These are phyloP conservation scores for Echites panduratus DNA, from an alignment of 257 asterid species.

Conservation along the genomic window DNA sequence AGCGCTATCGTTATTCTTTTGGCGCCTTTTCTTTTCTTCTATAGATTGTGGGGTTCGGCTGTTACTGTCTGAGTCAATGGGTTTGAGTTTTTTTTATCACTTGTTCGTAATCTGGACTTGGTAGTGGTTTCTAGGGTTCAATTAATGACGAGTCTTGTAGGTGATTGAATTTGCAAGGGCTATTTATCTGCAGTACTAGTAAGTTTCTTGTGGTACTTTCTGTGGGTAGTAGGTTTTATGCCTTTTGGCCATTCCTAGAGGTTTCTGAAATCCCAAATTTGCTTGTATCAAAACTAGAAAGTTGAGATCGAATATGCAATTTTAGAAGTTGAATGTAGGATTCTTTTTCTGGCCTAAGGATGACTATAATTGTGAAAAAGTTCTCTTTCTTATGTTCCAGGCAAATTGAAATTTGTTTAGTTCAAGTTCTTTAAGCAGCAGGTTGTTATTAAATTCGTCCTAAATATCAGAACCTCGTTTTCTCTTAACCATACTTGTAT, in stretches of 20 bases:
- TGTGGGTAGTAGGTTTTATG: neutral
- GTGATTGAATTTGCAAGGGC: neutral
- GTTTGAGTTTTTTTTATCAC: neutral
- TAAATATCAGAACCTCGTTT: no score
- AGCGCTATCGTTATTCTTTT: neutral
- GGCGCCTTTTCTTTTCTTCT: conserved; percentile 8
- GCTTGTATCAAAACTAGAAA: neutral
- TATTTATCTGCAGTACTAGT: neutral
- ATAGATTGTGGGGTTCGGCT: neutral
- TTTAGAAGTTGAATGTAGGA: neutral
- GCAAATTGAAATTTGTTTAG: neutral
- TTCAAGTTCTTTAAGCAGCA: neutral
- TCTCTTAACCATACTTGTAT: no score
- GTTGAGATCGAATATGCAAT: neutral
- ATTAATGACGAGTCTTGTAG: neutral
- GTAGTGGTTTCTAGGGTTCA: neutral
- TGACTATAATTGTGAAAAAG: neutral
- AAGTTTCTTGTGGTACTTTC: neutral
- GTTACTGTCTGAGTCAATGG: neutral
- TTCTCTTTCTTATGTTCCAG: no score
- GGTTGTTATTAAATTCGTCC: no score
- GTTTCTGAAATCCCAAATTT: neutral
- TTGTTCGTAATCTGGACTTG: neutral
- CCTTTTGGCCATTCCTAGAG: neutral
- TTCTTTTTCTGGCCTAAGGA: neutral